Evolutionary conservation across 2,329 filamentous ascomycete genomes (phyloP).

Genomic region (Pestalotiopsis sp.): DNA sequence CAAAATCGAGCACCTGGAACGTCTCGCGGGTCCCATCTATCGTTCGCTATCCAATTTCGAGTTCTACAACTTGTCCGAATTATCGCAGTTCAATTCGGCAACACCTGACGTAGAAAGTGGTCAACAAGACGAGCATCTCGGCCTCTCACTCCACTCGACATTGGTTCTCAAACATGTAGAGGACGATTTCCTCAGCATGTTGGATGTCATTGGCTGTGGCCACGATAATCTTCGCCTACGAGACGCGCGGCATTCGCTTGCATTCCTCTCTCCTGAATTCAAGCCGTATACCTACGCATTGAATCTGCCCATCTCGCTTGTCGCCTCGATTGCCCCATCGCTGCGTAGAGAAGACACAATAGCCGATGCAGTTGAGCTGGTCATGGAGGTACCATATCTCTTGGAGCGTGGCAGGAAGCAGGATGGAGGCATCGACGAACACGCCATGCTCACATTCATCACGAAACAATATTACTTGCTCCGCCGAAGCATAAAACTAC

Average conservation of each 20-base stretch:
- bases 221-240: not conserved
- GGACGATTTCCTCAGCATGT: not conserved
- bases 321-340: not conserved
- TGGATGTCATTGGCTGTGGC: not conserved
- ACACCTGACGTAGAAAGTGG: not conserved
- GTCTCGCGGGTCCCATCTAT: not conserved
- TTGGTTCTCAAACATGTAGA: not conserved
- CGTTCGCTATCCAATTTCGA: conserved; percentile 4
- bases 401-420: not conserved
- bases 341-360: not conserved
- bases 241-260: not conserved
- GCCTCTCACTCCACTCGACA: not conserved
- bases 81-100: not conserved
- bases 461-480: not conserved
- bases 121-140: not conserved
- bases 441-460: not conserved
- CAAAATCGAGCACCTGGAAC: not conserved
- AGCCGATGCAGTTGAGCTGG: conserved; percentile 6
- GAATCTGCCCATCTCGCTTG: not conserved
- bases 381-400: not conserved
- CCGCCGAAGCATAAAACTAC: not conserved
- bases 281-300: conserved; percentile 3
- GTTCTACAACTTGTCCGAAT: conserved; percentile 3
- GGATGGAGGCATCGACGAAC: not conserved
- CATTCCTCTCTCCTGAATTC: not conserved